Evolutionary conservation across 2,329 filamentous ascomycete genomes (phyloP), one percentile per base, ranked within the genome.

Genomic region (Neonectria coccinea): DNA sequence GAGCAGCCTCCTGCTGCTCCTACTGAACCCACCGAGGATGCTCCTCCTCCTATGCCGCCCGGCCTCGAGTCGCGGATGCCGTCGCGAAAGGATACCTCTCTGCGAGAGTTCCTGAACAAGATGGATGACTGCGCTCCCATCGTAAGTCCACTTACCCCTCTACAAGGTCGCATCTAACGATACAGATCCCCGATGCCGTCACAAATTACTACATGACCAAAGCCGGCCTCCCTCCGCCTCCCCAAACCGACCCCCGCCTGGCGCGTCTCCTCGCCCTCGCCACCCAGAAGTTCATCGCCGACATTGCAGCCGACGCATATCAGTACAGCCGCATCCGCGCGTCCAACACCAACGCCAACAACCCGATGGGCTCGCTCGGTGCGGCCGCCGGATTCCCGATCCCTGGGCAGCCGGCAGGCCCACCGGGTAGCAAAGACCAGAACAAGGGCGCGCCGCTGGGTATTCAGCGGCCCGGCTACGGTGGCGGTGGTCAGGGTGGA

Each of bases 61-160:
- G 78, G 80, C 6, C 79, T 85, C 6, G 90, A 92, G 64, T 79
- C 89, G 44, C 88, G 87, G 74, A 83, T 92, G 68, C 90, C 92
- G 1, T 90, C 91, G 56, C 93, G 94, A 78, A 98, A 98, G 81
- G 96, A 99, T 81, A 91, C 91, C 20, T 97, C 92, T 42, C 82
- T 99, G 70, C 92, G 94, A 76, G 95, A 98, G 80, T 97, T 99
- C 76, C 80, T 99, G 18, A 87, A 88, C 69, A 97, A 97, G 85
- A 98, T 99, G 91, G 96, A 99, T 77, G 96, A 99, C 75, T 98
- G 96, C 80, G 94, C 96, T 65, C 96, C 96, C 11, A 97, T 99
- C 75, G 94, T 97, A 86, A 69, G 91, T 59, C 22, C 58, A n/a
- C 27, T 20, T 39, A 18, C 33, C 25, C 25, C 20, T 20, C 31